phyloP scores from a whole-genome alignment of 495 filamentous ascomycete species.

The Penicillium ucsense region DNA sequence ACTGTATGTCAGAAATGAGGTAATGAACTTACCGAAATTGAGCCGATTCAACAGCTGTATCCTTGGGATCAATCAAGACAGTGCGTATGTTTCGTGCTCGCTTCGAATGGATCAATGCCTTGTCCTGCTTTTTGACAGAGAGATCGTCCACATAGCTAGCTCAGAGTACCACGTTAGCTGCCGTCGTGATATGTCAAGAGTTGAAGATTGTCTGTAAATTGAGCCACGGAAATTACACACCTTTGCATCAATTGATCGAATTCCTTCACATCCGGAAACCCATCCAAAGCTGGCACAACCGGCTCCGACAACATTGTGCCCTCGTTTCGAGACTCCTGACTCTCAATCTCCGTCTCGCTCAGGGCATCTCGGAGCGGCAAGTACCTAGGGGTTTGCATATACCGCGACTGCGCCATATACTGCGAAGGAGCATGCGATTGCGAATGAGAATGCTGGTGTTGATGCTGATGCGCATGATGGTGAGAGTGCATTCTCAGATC shows the following conservation, averaged over 20 bases:
- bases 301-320: constrained; percentile 35
- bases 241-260: constrained; percentile 47
- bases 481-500: constrained; percentile 17
- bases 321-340: constrained; percentile 36
- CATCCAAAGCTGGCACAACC: constrained; percentile 34
- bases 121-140: constrained; percentile 50
- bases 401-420: constrained; percentile 28
- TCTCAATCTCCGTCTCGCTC: constrained; percentile 32
- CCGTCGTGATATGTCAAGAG: neutral
- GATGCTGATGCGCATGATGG: too few relatives aligned
- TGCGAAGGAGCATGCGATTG: constrained; percentile 18
- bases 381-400: constrained; percentile 27
- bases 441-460: too few relatives aligned
- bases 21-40: constrained; percentile 37
- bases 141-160: constrained; percentile 40
- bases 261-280: constrained; percentile 43
- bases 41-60: constrained; percentile 48
- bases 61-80: constrained; percentile 46
- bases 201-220: too few relatives aligned
- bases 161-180: neutral
- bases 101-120: constrained; percentile 46
- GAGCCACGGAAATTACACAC: constrained; percentile 13
- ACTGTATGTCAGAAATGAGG: too few relatives aligned
- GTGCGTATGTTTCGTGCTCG: constrained; percentile 44
- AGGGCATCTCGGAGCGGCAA: constrained; percentile 26